These are phyloP conservation scores for Myxozyma nipponensis DNA, from an alignment of 805 yeast species.

Conservation along the genomic window DNA sequence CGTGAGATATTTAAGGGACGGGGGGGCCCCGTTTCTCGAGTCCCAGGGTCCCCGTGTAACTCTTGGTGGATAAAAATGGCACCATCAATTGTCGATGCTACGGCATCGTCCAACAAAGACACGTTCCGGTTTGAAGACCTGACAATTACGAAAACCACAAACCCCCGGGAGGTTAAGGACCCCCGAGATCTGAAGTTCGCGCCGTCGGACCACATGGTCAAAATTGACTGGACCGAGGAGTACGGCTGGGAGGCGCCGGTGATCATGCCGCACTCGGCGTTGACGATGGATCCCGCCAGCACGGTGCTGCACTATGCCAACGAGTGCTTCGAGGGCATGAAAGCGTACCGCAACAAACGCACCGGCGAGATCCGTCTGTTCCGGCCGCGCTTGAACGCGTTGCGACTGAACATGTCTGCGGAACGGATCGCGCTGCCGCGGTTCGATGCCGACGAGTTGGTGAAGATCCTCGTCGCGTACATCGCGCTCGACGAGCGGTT, in stretches of 20 bases:
- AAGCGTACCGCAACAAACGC: constrained; percentile 57
- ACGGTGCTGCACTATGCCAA: constrained; percentile 90
- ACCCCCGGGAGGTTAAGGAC: constrained; percentile 37
- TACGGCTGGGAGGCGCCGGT: constrained; percentile 83
- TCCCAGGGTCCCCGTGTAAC: too few species aligned
- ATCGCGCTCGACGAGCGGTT: constrained; percentile 44
- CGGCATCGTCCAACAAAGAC: neutral
- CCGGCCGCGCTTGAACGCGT: constrained; percentile 49
- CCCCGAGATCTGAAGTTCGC: constrained; percentile 8
- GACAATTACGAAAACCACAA: constrained; percentile 42
- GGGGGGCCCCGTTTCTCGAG: too few species aligned
- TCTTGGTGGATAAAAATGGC: neutral
- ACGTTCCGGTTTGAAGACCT: constrained; percentile 47
- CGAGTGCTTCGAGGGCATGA: constrained; percentile 91
- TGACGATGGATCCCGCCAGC: constrained; percentile 79
- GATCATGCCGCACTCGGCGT: constrained; percentile 76
- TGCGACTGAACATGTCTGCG: constrained; percentile 49
- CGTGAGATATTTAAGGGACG: too few species aligned
- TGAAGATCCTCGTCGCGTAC: constrained; percentile 44
- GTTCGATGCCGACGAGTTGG: constrained; percentile 46
- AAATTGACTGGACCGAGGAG: constrained; percentile 70
- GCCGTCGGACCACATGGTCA: constrained; percentile 68
- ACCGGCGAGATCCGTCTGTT: constrained; percentile 34
- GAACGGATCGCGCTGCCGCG: constrained; percentile 48
- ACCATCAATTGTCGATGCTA: neutral